These are phyloP conservation scores for Aspergillus bertholletiae DNA, from an alignment of 495 filamentous ascomycete species.

Conservation along the genomic window DNA sequence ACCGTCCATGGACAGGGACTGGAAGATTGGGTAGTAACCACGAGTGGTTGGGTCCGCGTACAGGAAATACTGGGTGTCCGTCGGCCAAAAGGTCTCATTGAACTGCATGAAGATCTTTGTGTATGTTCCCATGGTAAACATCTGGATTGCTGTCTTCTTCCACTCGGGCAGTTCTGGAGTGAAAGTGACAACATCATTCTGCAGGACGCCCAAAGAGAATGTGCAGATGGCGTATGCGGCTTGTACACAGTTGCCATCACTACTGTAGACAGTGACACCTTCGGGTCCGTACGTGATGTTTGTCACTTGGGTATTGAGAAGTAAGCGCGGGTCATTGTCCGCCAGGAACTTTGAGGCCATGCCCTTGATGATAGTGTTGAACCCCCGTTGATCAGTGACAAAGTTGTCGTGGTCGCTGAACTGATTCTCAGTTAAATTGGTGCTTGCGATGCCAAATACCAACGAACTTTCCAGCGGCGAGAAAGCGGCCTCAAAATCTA, in stretches of 20 bases:
- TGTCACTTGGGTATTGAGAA: conserved; percentile 58
- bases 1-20: conserved; percentile 56
- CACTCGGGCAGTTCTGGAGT: conserved; percentile 58
- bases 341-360: conserved; percentile 59
- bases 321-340: conserved; percentile 53
- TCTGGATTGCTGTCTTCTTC: conserved; percentile 63
- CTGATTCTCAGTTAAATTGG: conserved; percentile 42
- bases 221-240: conserved; percentile 58
- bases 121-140: conserved; percentile 72
- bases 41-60: conserved; percentile 61
- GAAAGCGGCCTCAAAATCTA: conserved; percentile 52
- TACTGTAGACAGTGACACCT: conserved; percentile 55
- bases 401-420: conserved; percentile 60
- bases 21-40: conserved; percentile 70
- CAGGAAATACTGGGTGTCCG: conserved; percentile 63
- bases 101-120: conserved; percentile 80
- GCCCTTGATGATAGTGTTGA: conserved; percentile 54
- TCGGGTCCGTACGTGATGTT: conserved; percentile 51
- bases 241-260: conserved; percentile 55
- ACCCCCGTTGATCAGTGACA: conserved; percentile 63
- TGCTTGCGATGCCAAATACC: conserved; percentile 33
- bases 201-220: conserved; percentile 67
- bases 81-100: conserved; percentile 67
- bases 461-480: conserved; percentile 40
- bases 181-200: conserved; percentile 60